phyloP scores from a whole-genome alignment of 2,329 filamentous ascomycete genomes.

The Lasiodiplodia citricola region DNA sequence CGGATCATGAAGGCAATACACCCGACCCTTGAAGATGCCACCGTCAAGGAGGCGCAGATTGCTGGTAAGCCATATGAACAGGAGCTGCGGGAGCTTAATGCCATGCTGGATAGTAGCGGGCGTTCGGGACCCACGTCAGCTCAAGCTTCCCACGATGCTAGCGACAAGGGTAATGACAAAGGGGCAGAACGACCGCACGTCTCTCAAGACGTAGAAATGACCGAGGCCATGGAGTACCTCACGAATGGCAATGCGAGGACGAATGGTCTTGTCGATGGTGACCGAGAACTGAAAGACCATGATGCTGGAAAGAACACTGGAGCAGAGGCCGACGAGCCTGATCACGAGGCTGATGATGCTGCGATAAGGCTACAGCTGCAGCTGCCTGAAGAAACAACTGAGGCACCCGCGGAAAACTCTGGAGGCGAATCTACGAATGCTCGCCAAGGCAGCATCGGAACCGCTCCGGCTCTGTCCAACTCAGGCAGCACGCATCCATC shows the following conservation, averaged over 20 bases:
- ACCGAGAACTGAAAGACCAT: constrained; percentile 48
- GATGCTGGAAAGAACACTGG: constrained; percentile 50
- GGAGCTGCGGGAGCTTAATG: constrained; percentile 72
- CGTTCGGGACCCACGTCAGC: constrained; percentile 56
- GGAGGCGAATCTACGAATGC: constrained; percentile 33
- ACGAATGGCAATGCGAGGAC: constrained; percentile 26
- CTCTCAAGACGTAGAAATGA: constrained; percentile 26
- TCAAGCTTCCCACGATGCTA: constrained; percentile 33
- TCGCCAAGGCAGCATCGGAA: constrained; percentile 32
- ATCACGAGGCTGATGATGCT: constrained; percentile 32
- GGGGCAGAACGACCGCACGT: constrained; percentile 15
- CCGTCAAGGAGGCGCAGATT: constrained; percentile 82
- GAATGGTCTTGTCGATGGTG: constrained; percentile 24
- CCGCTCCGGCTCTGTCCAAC: constrained; percentile 31
- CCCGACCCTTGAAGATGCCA: constrained; percentile 74
- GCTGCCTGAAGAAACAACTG: constrained; percentile 1
- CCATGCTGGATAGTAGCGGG: constrained; percentile 71
- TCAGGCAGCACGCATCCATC: constrained; percentile 45
- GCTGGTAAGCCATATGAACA: constrained; percentile 71
- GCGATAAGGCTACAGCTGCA: constrained; percentile 22
- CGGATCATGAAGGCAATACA: constrained; percentile 85
- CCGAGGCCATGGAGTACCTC: constrained; percentile 9
- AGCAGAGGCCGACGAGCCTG: constrained; percentile 44
- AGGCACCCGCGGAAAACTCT: background rate
- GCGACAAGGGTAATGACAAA: constrained; percentile 30